A percentile compares a stretch with the other conserved stretches of the same genome.
Conservation (phyloP, 2,329 filamentous ascomycete species). For the Colletotrichum sp. region DNA sequence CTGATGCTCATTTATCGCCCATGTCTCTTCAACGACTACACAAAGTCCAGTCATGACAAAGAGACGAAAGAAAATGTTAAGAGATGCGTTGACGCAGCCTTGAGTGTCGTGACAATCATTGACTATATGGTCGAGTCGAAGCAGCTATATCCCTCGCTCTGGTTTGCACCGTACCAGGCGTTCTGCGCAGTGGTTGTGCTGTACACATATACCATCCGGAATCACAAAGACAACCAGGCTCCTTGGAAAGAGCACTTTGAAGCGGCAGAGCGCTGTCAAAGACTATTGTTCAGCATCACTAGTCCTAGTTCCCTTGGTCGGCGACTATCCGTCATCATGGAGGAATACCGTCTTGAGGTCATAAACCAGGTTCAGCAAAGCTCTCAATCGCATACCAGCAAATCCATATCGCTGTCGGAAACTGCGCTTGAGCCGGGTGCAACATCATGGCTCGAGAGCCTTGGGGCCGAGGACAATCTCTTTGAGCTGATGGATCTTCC, state of each 20-base stretch:
- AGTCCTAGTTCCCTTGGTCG: conserved; percentile 40
- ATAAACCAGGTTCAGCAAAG: conserved; percentile 18
- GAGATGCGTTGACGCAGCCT: conserved; percentile 41
- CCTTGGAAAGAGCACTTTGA: conserved; percentile 34
- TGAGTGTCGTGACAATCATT: conserved; percentile 39
- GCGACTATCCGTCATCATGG: conserved; percentile 44
- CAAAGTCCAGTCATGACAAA: neutral
- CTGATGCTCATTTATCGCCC: conserved; percentile 43
- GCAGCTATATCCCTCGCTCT: conserved; percentile 28
- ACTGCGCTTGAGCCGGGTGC: neutral
- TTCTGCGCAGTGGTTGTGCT: conserved; percentile 48
- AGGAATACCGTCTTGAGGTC: conserved; percentile 33
- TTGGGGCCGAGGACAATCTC: neutral
- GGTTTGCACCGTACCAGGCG: conserved; percentile 46
- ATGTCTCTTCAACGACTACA: conserved; percentile 38
- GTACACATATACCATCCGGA: conserved; percentile 48
- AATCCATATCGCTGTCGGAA: neutral
- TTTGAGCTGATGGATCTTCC: conserved; percentile 19
- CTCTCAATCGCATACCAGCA: neutral
- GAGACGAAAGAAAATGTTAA: conserved; percentile 22
- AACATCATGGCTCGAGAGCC: neutral
- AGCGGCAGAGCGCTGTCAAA: conserved; percentile 42
- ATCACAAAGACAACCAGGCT: conserved; percentile 28
- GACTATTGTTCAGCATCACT: conserved; percentile 39
- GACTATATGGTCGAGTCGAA: conserved; percentile 37